phyloP scores from a whole-genome alignment of 73 alveolate genomes.

The Paraurostyla sp. region DNA sequence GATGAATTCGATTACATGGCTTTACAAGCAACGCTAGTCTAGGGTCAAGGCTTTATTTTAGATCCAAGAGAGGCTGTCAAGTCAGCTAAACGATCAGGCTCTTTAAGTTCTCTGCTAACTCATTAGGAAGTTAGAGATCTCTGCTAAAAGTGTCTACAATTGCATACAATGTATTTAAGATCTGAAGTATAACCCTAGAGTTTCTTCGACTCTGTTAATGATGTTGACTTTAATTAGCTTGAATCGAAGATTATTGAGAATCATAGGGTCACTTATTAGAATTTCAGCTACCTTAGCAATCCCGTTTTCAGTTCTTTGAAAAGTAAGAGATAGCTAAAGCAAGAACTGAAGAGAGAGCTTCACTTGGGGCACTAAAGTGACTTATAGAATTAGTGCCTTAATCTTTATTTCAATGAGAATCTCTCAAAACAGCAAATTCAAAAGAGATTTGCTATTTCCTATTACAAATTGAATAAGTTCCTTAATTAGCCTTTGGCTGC shows the following conservation, averaged over 20 bases:
- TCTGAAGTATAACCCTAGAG: not conserved
- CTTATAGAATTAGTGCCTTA: not conserved
- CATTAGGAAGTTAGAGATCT: not conserved
- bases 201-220: not conserved
- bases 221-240: not conserved
- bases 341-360: not conserved
- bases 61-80: not conserved
- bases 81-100: not conserved
- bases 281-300: not conserved
- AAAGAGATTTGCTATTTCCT: not conserved
- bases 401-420: not conserved
- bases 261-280: not conserved
- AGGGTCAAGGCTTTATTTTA: not conserved
- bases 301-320: no score
- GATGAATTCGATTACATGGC: not conserved
- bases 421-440: not conserved
- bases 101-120: not conserved
- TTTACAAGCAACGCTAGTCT: not conserved
- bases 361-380: not conserved
- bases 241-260: not conserved
- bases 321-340: conserved; percentile 1
- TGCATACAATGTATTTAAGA: not conserved
- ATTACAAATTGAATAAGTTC: not conserved
- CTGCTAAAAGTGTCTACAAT: not conserved
- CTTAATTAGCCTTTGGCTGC: not conserved